Evolutionary conservation across 1,284 basidiomycete genomes (phyloP).

Genomic region (Ceratobasidium sp.): DNA sequence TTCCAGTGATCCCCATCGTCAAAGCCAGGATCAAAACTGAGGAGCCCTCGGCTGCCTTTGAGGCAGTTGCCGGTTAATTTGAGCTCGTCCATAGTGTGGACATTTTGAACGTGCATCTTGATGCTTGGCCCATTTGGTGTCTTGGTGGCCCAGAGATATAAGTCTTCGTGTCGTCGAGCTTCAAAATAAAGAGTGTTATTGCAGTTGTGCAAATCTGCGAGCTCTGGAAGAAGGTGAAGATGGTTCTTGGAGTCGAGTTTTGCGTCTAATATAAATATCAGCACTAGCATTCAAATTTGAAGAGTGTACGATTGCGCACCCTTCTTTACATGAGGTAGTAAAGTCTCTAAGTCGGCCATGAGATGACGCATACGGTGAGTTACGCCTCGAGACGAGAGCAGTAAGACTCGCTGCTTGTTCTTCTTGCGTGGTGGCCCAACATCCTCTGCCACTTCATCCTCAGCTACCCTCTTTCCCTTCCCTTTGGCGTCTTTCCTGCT

Average conservation of each 20-base stretch:
- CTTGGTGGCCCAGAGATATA: conserved; percentile 97
- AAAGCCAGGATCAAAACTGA: conserved; percentile 94
- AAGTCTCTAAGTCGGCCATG: conserved; percentile 91
- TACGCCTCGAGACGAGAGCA: conserved; percentile 93
- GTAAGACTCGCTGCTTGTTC: conserved; percentile 88
- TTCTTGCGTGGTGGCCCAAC: conserved; percentile 60
- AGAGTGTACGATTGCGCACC: conserved; percentile 62
- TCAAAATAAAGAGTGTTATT: conserved; percentile 99
- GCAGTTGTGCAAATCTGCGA: conserved; percentile 98
- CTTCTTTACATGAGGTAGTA: conserved; percentile 97
- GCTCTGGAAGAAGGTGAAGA: conserved; percentile 91
- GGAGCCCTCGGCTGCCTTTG: conserved; percentile 91
- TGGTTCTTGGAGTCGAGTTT: conserved; percentile 98
- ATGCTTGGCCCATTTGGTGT: conserved; percentile 97
- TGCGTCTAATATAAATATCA: conserved; percentile 69
- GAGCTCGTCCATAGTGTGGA: conserved; percentile 99
- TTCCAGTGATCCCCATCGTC: conserved; percentile 89
- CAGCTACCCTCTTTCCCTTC: conserved; percentile 52
- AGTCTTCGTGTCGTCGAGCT: conserved; percentile 92
- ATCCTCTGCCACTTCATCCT: conserved; percentile 43
- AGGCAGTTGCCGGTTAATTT: conserved; percentile 99
- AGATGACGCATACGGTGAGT: conserved; percentile 98
- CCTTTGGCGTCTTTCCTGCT: conserved; percentile 55
- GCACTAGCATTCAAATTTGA: not conserved
- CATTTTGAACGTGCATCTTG: conserved; percentile 97